These are phyloP conservation scores for Hymenoscyphus albidus DNA, from an alignment of 2,329 filamentous ascomycete genomes.

Conservation along the genomic window DNA sequence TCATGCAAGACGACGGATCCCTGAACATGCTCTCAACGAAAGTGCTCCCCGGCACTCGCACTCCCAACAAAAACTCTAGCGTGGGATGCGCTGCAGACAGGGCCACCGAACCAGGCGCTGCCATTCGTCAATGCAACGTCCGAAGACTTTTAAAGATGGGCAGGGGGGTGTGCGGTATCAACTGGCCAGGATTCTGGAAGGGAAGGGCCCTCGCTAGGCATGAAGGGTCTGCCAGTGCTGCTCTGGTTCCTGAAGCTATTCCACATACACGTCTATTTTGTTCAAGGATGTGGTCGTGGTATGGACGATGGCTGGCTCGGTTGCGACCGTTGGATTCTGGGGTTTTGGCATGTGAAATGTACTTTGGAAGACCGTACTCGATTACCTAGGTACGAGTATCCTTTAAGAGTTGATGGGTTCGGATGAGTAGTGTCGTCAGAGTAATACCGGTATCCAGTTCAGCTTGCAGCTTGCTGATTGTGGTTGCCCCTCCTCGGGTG, in stretches of 20 bases:
- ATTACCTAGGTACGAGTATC: too few relatives aligned
- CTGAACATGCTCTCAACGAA: too few relatives aligned
- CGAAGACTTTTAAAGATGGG: constrained; percentile 5
- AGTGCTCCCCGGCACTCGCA: too few relatives aligned
- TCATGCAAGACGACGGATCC: too few relatives aligned
- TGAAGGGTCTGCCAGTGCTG: constrained; percentile 14
- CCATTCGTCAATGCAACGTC: constrained; percentile 24
- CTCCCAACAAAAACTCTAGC: too few relatives aligned
- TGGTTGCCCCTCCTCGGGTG: background rate
- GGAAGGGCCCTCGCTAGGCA: constrained; percentile 3
- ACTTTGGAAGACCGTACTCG: background rate
- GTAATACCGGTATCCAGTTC: background rate
- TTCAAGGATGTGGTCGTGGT: background rate
- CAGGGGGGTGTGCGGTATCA: background rate
- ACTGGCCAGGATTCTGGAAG: background rate
- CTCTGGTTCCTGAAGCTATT: background rate
- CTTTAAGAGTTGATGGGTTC: too few relatives aligned
- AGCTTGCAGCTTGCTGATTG: background rate
- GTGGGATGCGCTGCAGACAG: background rate
- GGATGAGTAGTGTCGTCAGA: too few relatives aligned
- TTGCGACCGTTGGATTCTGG: background rate
- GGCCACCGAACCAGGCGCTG: background rate
- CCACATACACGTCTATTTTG: too few relatives aligned
- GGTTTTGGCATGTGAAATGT: background rate
- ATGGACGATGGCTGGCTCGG: background rate